Evolutionary conservation across 306 rosid genomes (phyloP), one percentile per base, ranked within the genome.

Genomic region (Begonia loranthoides): DNA sequence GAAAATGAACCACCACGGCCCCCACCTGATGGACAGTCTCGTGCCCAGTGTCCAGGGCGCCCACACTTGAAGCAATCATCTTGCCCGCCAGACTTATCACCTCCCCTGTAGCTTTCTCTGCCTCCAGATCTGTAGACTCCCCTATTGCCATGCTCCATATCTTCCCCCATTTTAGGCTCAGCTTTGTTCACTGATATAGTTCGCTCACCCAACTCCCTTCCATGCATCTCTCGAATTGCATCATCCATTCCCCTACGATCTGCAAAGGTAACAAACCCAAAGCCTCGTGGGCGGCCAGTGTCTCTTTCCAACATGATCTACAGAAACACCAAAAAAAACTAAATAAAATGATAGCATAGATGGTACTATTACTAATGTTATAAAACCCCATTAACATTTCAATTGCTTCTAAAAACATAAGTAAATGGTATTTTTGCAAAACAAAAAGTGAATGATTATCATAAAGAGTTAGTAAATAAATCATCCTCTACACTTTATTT

Each of bases 241-340:
- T 92, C 99, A 68, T 92, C 99, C 99, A 92, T 83, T 66, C 80
- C 94, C 55, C 96, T 73, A 46, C 85, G 94, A 72, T 83, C 99
- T 51, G 82, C 55, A 76, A 82, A 92, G 47, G 96, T 92, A 46
- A 92, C 80, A 56, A 92, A 92, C 63, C 99, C 99, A 75, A 92
- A 92, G 52, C 96, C 99, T 17, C 99, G 95, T 0, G 95, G 95
- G 51, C 95, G 87, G 39, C 89, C 87, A 12, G 95, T 78, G 51
- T 86, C 90, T 67, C 87, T 76, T 78, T 86, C 99, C 83, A 90
- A 14, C 94, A 90, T 83, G 73, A 90, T 83, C 99, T 90, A 79
- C 79, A 83, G 17, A 59, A 65, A 70, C 40, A 51, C 41, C 67
- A 57, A 51, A 62, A 28, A 4, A 28, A 28, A 28, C 36, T 28